Conservation (phyloP, 2,329 filamentous ascomycete genomes). For the Chaetomium strumarium region DNA sequence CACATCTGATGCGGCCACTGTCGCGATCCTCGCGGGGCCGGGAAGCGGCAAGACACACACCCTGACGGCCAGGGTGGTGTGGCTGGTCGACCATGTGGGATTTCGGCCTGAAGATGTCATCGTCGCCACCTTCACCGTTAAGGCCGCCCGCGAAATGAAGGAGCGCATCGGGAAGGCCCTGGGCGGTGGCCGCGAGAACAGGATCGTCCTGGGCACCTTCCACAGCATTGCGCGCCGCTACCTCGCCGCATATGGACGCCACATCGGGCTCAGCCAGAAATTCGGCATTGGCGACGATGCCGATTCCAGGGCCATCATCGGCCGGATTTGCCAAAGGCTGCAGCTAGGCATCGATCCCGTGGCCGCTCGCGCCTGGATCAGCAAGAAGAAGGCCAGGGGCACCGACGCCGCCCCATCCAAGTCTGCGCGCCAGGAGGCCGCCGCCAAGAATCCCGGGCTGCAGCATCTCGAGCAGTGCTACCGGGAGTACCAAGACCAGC, state of each 20-base stretch:
- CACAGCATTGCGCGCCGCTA: constrained; percentile 89
- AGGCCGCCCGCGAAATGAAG: constrained; percentile 90
- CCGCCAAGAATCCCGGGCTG: constrained; percentile 21
- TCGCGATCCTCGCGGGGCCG: constrained; percentile 62
- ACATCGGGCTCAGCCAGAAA: constrained; percentile 73
- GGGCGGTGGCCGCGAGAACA: constrained; percentile 68
- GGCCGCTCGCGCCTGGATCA: constrained; percentile 69
- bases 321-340: constrained; percentile 73
- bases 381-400: constrained; percentile 56
- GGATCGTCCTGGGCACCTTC: constrained; percentile 84
- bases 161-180: constrained; percentile 75
- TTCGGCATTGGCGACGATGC: constrained; percentile 87
- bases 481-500: constrained; percentile 68
- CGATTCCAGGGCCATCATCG: constrained; percentile 74
- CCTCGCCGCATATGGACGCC: constrained; percentile 72
- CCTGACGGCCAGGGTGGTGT: constrained; percentile 84
- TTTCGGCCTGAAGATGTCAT: constrained; percentile 81
- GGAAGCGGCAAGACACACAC: constrained; percentile 91
- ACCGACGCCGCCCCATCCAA: constrained; percentile 32
- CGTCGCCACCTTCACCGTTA: constrained; percentile 95
- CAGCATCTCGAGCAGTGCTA: constrained; percentile 65
- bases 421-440: constrained; percentile 36
- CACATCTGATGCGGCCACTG: constrained; percentile 45
- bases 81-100: constrained; percentile 67
- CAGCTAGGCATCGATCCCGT: constrained; percentile 63